phyloP scores from a whole-genome alignment of 1,284 basidiomycete species.

The Ustilago xerochloae region DNA sequence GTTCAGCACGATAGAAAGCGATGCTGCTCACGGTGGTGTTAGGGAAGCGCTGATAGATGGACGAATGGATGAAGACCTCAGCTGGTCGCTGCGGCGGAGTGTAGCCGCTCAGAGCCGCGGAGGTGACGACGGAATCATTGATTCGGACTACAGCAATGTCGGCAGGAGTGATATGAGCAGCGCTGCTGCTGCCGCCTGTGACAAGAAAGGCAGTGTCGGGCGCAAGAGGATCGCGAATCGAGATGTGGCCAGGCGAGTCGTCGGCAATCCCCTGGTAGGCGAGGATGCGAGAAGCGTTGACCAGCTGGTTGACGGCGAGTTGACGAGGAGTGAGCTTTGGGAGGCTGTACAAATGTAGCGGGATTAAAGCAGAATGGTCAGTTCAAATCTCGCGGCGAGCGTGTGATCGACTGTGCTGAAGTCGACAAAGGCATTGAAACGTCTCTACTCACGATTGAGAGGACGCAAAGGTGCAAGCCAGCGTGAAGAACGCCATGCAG shows the following conservation, averaged over 20 bases:
- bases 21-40: slow-evolving; percentile 44
- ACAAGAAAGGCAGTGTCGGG: slow-evolving; percentile 34
- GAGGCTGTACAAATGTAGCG: no score
- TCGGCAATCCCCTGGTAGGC: slow-evolving; percentile 39
- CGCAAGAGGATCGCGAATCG: slow-evolving; percentile 35
- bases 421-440: not conserved
- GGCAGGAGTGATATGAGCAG: slow-evolving; percentile 35
- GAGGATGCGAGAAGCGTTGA: slow-evolving; percentile 49
- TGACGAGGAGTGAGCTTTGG: slow-evolving; percentile 38
- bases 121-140: slow-evolving; percentile 40
- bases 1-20: slow-evolving; percentile 36
- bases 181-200: slow-evolving; percentile 17
- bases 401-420: not conserved
- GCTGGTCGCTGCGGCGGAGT: slow-evolving; percentile 23
- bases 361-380: not conserved
- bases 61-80: slow-evolving; percentile 43
- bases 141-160: slow-evolving; percentile 42
- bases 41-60: slow-evolving; percentile 39
- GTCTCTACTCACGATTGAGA: not conserved
- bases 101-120: slow-evolving; percentile 28
- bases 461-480: not conserved
- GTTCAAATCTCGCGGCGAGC: no score
- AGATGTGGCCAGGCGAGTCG: slow-evolving; percentile 38
- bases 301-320: slow-evolving; percentile 44
- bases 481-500: not conserved